These are phyloP conservation scores for Gamarada debralockiae DNA, from an alignment of 495 filamentous ascomycete species.

Conservation along the genomic window DNA sequence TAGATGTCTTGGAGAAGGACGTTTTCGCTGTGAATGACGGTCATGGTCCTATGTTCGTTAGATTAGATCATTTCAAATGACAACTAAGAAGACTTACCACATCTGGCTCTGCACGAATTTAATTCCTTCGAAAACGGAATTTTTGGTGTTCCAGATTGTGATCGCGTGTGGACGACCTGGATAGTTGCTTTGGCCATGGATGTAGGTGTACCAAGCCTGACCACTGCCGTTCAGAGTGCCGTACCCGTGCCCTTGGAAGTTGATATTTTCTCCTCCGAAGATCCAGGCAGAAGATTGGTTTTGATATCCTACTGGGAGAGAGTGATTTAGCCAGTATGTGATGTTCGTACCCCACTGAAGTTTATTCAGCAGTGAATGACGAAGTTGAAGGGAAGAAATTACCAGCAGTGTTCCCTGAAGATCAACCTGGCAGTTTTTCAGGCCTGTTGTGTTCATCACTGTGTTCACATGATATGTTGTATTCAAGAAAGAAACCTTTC, in stretches of 20 bases:
- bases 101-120: conserved; percentile 41
- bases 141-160: conserved; percentile 33
- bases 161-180: conserved; percentile 42
- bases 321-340: conserved; percentile 40
- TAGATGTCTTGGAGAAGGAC: conserved; percentile 37
- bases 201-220: conserved; percentile 41
- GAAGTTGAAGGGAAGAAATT: background rate
- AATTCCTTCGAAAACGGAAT: conserved; percentile 33
- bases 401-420: conserved; percentile 29
- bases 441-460: conserved; percentile 40
- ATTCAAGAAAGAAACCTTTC: conserved; percentile 35
- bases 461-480: conserved; percentile 36
- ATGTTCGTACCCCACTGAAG: conserved; percentile 39
- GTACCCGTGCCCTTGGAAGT: conserved; percentile 32
- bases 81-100: conserved; percentile 26
- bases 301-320: conserved; percentile 40
- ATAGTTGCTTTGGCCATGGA: conserved; percentile 34
- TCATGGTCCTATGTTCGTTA: conserved; percentile 14
- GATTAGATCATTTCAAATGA: background rate
- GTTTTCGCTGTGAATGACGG: conserved; percentile 26
- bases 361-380: conserved; percentile 10
- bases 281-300: conserved; percentile 44
- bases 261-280: conserved; percentile 41
- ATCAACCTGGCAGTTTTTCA: conserved; percentile 37
- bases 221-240: conserved; percentile 47